Evolutionary conservation across 108 stramenopile genomes (phyloP), one percentile per base, ranked within the genome.

Genomic region (Cyclotella choctawhatcheeana): DNA sequence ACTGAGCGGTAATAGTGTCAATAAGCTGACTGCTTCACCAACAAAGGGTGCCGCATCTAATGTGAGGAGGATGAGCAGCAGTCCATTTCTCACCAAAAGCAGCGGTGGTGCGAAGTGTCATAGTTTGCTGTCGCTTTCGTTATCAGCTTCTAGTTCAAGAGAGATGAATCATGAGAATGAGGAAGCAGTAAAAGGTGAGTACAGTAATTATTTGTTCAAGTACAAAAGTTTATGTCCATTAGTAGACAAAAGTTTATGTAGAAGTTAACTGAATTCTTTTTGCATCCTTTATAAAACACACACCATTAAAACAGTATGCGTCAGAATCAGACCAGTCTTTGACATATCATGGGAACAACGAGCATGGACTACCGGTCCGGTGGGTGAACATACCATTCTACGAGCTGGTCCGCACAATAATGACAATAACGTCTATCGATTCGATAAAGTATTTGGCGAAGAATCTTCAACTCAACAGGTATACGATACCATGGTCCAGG

Each of bases 401-500:
- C n/a, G 34, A 17, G 53, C 40, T 24, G 27, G 51, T 14, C 34
- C 29, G 0, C 34, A 44, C 17, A 65, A 43, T 25, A 33, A n/a
- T 4, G 52, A 44, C 27, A 35, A 22, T 5, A 31, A 45, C 40
- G 16, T 14, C 20, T 69, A 77, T 89, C 82, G 87, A 52, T 97
- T 88, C 61, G 96, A 98, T 68, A 83, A 85, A 17, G 91, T 88
- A 5, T 98, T 88, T 60, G 90, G 80, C 27, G 91, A 90, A 85
- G 65, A 75, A 6, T 53, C 77, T 20, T 66, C 80, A 12, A 95
- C 96, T 44, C 59, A 71, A 32, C 68, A 82, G 2, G 76, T 97
- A 6, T 96, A 98, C 82, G 71, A 88, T 18, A 87, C 83, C 30
- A 69, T 94, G 17, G 87, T 86, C 0, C 43, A 58, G 29, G 86